These are phyloP conservation scores for Leccinum subspadiceum DNA, from an alignment of 1,284 basidiomycete genomes.

Conservation along the genomic window DNA sequence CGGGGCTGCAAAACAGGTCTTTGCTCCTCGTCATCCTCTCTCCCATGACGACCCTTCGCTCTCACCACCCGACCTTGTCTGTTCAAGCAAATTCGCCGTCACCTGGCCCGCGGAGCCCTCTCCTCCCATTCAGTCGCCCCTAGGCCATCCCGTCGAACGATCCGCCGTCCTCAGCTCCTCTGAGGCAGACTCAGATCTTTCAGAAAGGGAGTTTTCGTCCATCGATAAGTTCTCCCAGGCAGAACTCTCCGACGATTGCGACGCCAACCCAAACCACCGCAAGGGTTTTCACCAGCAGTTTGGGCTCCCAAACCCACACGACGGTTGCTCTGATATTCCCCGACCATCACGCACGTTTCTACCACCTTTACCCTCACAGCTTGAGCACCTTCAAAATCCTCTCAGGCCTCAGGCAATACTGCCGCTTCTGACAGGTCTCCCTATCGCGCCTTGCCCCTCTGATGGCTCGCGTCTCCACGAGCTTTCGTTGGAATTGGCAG, in stretches of 20 bases:
- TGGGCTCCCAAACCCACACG: conserved; percentile 16
- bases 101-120: conserved; percentile 47
- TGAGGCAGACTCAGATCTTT: conserved; percentile 48
- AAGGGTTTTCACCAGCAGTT: conserved; percentile 27
- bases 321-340: conserved; percentile 38
- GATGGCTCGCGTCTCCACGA: conserved; percentile 53
- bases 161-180: conserved; percentile 43
- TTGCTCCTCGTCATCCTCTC: conserved; percentile 28
- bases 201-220: conserved; percentile 40
- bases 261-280: conserved; percentile 26
- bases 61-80: conserved; percentile 38
- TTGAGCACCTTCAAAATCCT: conserved; percentile 66
- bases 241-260: conserved; percentile 35
- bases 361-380: conserved; percentile 68
- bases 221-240: conserved; percentile 32
- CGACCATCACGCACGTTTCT: conserved; percentile 68
- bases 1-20: conserved; percentile 31
- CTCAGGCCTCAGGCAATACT: conserved; percentile 34
- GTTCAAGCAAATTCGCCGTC: conserved; percentile 48
- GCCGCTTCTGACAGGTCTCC: conserved; percentile 1
- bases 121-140: conserved; percentile 34
- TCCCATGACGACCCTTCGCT: conserved; percentile 33
- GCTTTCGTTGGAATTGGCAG: conserved; percentile 79
- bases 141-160: conserved; percentile 33
- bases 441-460: conserved; percentile 10